Conservation (phyloP, 495 filamentous ascomycete genomes). For the Penicillium diatomitis region DNA sequence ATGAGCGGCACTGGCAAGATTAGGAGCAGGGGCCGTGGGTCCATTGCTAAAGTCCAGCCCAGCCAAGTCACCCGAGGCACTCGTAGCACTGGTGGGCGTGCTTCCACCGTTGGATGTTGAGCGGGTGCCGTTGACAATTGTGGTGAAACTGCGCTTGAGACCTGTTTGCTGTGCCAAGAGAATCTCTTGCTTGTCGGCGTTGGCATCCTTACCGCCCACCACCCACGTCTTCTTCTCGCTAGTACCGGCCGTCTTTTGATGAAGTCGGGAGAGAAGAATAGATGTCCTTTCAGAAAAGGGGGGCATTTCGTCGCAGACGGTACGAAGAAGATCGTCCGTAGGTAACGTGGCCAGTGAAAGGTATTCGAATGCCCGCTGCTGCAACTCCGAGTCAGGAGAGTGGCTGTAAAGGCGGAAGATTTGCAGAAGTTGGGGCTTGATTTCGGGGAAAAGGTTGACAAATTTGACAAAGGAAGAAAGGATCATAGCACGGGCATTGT, state of each 20-base stretch:
- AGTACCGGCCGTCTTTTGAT: conserved; percentile 83
- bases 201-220: conserved; percentile 87
- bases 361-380: conserved; percentile 96
- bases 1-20: conserved; percentile 86
- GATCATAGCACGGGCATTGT: conserved; percentile 85
- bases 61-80: conserved; percentile 53
- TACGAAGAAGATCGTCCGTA: conserved; percentile 86
- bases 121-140: conserved; percentile 43
- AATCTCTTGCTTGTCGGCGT: conserved; percentile 69
- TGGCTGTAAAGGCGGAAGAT: conserved; percentile 91
- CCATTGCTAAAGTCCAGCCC: conserved; percentile 65
- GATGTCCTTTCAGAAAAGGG: conserved; percentile 94
- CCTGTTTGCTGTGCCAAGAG: conserved; percentile 73
- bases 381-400: conserved; percentile 87
- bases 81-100: conserved; percentile 16
- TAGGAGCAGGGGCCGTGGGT: conserved; percentile 52
- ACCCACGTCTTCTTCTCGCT: conserved; percentile 96
- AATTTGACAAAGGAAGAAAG: conserved; percentile 95
- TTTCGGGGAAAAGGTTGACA: conserved; percentile 96
- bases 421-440: conserved; percentile 87
- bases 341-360: conserved; percentile 75
- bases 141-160: conserved; percentile 74
- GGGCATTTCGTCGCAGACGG: conserved; percentile 98
- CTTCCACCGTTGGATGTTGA: conserved; percentile 44
- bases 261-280: conserved; percentile 81